A percentile compares a stretch with the other conserved stretches of the same genome.
Evolutionary conservation across 2,329 filamentous ascomycete genomes (phyloP).

Genomic region (Aspergillus caelatus): DNA sequence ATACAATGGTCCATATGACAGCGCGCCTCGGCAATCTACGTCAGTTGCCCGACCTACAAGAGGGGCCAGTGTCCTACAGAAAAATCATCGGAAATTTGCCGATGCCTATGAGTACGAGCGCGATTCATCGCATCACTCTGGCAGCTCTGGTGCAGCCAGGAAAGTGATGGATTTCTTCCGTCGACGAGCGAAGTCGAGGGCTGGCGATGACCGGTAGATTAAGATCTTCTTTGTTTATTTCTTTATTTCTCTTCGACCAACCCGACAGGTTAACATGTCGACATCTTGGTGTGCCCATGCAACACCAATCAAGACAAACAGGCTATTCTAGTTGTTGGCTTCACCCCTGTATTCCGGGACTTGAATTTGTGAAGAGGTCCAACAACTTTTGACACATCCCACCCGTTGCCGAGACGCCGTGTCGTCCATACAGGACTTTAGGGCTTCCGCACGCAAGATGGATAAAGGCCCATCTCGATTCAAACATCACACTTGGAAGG

Average conservation of each 20-base stretch:
- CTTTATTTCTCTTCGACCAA: conserved; percentile 12
- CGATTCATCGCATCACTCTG: conserved; percentile 65
- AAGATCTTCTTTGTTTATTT: conserved; percentile 13
- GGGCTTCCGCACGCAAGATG: conserved; percentile 9
- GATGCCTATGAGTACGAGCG: conserved; percentile 81
- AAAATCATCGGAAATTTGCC: conserved; percentile 81
- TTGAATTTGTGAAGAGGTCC: conserved; percentile 12
- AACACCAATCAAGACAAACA: conserved; percentile 15
- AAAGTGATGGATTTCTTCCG: conserved; percentile 99
- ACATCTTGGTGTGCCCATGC: conserved; percentile 13
- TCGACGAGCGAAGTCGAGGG: conserved; percentile 75
- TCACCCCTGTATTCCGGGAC: conserved; percentile 17
- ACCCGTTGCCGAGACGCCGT: conserved; percentile 8
- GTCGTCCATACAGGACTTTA: conserved; percentile 8
- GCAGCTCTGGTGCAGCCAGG: conserved; percentile 83
- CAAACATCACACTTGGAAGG: conserved; percentile 18
- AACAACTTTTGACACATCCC: conserved; percentile 8
- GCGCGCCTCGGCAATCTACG: conserved; percentile 45
- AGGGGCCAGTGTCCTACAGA: conserved; percentile 69
- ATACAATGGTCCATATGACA: conserved; percentile 47
- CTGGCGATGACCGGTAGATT: conserved; percentile 45
- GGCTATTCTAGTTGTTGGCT: conserved; percentile 12
- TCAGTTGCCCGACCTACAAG: conserved; percentile 42
- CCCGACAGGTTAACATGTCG: conserved; percentile 14
- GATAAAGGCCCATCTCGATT: conserved; percentile 13